Percentiles rank a stretch among this genome's conserved stretches.
These are phyloP conservation scores for Spathaspora sp. DNA, from an alignment of 805 yeast species.

Conservation along the genomic window DNA sequence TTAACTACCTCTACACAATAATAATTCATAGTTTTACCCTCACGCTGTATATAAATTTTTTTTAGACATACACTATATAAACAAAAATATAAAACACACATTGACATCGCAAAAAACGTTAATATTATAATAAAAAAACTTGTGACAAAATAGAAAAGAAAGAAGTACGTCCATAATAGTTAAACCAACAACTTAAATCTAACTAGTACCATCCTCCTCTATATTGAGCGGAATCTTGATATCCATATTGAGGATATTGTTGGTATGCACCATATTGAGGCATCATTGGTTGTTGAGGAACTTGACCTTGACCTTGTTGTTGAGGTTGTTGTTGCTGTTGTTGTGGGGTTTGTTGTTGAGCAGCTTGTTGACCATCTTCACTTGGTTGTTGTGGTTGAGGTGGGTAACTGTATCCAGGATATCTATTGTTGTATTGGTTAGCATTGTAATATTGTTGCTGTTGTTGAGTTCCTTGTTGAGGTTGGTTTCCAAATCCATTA, in stretches of 20 bases:
- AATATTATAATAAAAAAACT: neutral
- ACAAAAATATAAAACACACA: neutral
- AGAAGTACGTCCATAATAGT: neutral
- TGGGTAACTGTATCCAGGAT: conserved; percentile 27
- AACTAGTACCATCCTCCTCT: conserved; percentile 44
- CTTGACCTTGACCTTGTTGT: conserved; percentile 19
- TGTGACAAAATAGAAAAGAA: neutral
- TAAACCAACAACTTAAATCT: neutral
- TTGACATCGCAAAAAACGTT: neutral
- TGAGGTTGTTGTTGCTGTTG: conserved; percentile 5
- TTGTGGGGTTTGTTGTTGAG: conserved; percentile 14
- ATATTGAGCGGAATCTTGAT: conserved; percentile 40
- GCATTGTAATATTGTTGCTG: conserved; percentile 22
- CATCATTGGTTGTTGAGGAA: conserved; percentile 33
- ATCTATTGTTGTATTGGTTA: conserved; percentile 25
- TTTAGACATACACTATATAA: neutral
- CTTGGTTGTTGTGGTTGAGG: conserved; percentile 20
- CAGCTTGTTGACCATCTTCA: neutral
- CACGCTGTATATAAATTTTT: neutral
- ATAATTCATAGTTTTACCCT: neutral
- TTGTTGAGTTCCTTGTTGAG: conserved; percentile 5
- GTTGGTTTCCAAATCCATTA: conserved; percentile 5
- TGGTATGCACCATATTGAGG: conserved; percentile 46
- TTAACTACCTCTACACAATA: neutral
- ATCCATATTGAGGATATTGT: conserved; percentile 46